A percentile compares a stretch with the other conserved stretches of the same genome.
phyloP scores from a whole-genome alignment of 1,284 basidiomycete species.

The Trichosporon sp. region DNA sequence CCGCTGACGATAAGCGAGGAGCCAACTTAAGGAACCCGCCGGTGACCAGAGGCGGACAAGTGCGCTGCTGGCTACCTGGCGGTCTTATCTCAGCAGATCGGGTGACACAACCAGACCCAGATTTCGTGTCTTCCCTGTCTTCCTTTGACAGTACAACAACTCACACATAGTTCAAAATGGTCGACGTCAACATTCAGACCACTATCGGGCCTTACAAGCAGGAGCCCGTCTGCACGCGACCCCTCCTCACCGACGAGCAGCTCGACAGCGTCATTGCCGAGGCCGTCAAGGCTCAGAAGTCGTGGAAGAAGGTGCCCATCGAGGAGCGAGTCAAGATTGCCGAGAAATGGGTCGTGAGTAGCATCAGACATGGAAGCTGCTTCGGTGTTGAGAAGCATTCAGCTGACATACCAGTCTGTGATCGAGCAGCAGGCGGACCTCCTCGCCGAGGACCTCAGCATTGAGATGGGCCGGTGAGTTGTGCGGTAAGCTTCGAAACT shows the following conservation, averaged over 20 bases:
- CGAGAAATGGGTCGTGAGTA: conserved; percentile 64
- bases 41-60: neutral
- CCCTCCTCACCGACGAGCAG: conserved; percentile 48
- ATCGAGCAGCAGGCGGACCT: conserved; percentile 66
- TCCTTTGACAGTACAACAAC: neutral
- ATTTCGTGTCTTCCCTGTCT: neutral
- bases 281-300: conserved; percentile 62
- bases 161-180: conserved; percentile 13
- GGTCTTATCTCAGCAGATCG: neutral
- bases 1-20: neutral
- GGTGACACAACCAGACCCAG: neutral
- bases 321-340: conserved; percentile 68
- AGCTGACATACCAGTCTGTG: conserved; percentile 55
- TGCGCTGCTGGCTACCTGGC: neutral
- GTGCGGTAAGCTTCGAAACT: neutral
- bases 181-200: conserved; percentile 47
- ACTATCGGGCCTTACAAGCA: conserved; percentile 53
- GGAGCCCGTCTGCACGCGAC: conserved; percentile 47
- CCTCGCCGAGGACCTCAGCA: conserved; percentile 67
- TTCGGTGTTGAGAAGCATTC: neutral
- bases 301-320: conserved; percentile 65
- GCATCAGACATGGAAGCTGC: neutral
- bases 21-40: conserved; percentile 5
- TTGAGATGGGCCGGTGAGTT: conserved; percentile 69
- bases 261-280: conserved; percentile 59